Conservation (phyloP, 805 yeast species). For the Starmerella potacharoeniae region DNA sequence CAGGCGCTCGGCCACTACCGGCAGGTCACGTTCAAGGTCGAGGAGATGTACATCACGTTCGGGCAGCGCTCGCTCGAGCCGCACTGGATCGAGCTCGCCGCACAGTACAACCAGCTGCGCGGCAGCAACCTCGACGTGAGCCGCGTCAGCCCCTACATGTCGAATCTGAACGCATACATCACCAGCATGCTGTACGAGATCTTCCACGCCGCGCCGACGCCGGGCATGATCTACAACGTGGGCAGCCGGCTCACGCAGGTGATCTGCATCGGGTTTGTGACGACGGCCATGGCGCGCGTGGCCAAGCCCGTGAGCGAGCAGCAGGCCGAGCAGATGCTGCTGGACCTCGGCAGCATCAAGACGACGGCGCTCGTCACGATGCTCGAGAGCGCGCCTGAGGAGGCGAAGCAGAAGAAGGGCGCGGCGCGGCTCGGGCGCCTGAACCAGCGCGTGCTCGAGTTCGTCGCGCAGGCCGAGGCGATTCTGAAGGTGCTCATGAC, state of each 20-base stretch:
- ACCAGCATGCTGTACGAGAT: conserved; percentile 35
- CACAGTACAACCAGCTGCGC: conserved; percentile 22
- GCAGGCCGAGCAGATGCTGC: conserved; percentile 66
- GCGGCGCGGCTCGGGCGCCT: conserved; percentile 22
- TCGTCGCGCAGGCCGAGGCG: conserved; percentile 38
- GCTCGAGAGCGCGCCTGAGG: conserved; percentile 25
- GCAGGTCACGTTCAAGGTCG: conserved; percentile 11
- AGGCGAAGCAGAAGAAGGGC: conserved; percentile 31
- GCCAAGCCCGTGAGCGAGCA: conserved; percentile 54
- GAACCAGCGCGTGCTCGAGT: conserved; percentile 10
- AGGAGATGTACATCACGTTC: conserved; percentile 40
- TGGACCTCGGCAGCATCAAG: conserved; percentile 61
- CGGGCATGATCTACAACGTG: conserved; percentile 30
- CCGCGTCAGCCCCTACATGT: conserved; percentile 16
- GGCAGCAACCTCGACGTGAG: conserved; percentile 12
- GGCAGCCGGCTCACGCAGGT: conserved; percentile 67
- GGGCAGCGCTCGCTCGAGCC: conserved; percentile 50
- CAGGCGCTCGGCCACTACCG: conserved; percentile 12
- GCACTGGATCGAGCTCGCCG: conserved; percentile 74
- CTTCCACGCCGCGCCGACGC: conserved; percentile 49
- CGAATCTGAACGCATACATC: conserved; percentile 31
- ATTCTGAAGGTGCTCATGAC: conserved; percentile 60
- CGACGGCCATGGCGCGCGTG: conserved; percentile 42
- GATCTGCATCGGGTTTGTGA: conserved; percentile 43
- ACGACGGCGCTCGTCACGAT: conserved; percentile 33